A percentile compares a stretch with the other conserved stretches of the same genome.
Evolutionary conservation across 495 filamentous ascomycete species (phyloP).

Genomic region (Lichina pygmaea): DNA sequence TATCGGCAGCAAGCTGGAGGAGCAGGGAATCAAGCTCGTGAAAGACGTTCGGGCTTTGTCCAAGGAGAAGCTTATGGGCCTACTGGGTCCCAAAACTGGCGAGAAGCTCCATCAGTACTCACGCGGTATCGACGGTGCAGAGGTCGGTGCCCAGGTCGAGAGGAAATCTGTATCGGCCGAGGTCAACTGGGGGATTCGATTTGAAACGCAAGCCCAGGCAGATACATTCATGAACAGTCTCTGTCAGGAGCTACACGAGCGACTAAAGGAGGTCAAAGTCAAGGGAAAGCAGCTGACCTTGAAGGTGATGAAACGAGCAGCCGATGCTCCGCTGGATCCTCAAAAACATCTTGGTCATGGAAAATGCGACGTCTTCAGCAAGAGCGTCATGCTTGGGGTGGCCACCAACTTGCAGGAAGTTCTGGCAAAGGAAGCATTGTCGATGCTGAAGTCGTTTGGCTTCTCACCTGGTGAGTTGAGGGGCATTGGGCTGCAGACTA

Average conservation of each 20-base stretch:
- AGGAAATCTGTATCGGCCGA: conserved; percentile 88
- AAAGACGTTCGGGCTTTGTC: conserved; percentile 52
- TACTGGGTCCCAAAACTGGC: conserved; percentile 74
- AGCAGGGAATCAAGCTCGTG: conserved; percentile 59
- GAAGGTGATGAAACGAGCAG: conserved; percentile 70
- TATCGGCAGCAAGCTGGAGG: conserved; percentile 58
- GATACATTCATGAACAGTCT: conserved; percentile 71
- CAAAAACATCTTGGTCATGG: conserved; percentile 89
- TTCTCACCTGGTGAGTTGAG: conserved; percentile 76
- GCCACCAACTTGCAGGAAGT: conserved; percentile 45
- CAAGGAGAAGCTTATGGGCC: conserved; percentile 42
- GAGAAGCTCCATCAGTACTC: conserved; percentile 79
- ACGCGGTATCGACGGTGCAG: conserved; percentile 60
- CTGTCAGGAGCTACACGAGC: conserved; percentile 53
- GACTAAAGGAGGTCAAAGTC: conserved; percentile 55
- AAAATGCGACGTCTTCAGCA: conserved; percentile 81
- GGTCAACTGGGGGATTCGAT: conserved; percentile 94
- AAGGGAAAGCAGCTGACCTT: conserved; percentile 72
- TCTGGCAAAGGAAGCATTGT: conserved; percentile 54
- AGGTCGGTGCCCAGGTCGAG: conserved; percentile 56
- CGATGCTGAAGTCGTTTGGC: conserved; percentile 53
- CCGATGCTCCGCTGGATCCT: conserved; percentile 72
- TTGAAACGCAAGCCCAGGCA: conserved; percentile 65
- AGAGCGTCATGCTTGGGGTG: conserved; percentile 55
- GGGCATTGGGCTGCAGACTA: conserved; percentile 77